Evolutionary conservation across 2,329 filamentous ascomycete species (phyloP).

Genomic region (Coleophoma cylindrospora): DNA sequence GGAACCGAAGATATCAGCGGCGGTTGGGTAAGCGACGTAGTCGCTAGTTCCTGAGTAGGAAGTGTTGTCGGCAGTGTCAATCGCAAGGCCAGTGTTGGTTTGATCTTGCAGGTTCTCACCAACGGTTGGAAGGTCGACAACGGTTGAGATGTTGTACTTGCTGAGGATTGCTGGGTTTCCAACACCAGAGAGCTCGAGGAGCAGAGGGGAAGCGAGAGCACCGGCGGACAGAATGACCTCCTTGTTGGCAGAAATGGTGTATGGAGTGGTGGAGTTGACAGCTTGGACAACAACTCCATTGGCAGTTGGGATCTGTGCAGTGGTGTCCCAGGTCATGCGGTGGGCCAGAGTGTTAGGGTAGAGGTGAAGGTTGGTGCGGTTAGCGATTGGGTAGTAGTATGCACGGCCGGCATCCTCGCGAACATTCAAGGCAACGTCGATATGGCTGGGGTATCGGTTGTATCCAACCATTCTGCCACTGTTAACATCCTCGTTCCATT

Average conservation of each 20-base stretch:
- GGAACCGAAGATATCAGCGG: slow-evolving; percentile 14
- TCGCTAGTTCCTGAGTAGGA: slow-evolving; percentile 3
- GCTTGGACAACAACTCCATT: slow-evolving; percentile 31
- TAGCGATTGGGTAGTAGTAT: slow-evolving; percentile 33
- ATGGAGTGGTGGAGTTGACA: slow-evolving; percentile 23
- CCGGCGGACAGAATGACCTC: slow-evolving; percentile 26
- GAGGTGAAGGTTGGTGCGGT: slow-evolving; percentile 31
- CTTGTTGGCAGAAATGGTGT: slow-evolving; percentile 12
- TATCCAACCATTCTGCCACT: slow-evolving; percentile 33
- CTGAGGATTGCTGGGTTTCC: slow-evolving; percentile 14
- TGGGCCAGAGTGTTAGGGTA: slow-evolving; percentile 10
- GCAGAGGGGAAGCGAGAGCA: slow-evolving; percentile 17
- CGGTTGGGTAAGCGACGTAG: slow-evolving; percentile 7
- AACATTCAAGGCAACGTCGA: slow-evolving; percentile 31
- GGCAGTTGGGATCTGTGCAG: slow-evolving; percentile 16
- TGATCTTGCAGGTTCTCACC: slow-evolving; percentile 32
- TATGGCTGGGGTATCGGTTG: slow-evolving; percentile 31
- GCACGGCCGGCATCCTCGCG: slow-evolving; percentile 36
- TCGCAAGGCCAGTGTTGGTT: slow-evolving; percentile 3
- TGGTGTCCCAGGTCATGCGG: slow-evolving; percentile 8
- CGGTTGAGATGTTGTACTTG: slow-evolving; percentile 10
- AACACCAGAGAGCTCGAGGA: slow-evolving; percentile 30
- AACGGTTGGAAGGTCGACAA: slow-evolving; percentile 34
- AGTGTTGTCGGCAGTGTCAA: slow-evolving; percentile 21
- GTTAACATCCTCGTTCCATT: slow-evolving; percentile 32